A percentile compares a stretch with the other conserved stretches of the same genome.
phyloP scores from a whole-genome alignment of 371 early-diverging fungal species.

The Mortierella polycephala region DNA sequence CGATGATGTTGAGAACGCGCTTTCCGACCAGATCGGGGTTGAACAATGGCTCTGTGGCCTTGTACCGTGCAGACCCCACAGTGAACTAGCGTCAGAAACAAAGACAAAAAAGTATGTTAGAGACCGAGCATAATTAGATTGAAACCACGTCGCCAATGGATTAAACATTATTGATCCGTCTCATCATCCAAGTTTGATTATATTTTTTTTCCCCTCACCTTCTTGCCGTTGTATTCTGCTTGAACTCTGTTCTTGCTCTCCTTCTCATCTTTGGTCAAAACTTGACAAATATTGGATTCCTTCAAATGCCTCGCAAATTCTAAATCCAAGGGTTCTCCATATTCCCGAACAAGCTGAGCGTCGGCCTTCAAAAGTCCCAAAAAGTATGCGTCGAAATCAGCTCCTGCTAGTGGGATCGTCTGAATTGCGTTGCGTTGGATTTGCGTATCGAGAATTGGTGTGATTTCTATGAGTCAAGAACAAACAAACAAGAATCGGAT shows the following conservation, averaged over 20 bases:
- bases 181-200: neutral
- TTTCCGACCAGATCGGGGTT: constrained; percentile 62
- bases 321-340: constrained; percentile 57
- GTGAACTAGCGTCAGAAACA: constrained; percentile 55
- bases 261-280: constrained; percentile 60
- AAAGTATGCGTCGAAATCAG: constrained; percentile 72
- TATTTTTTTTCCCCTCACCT: constrained; percentile 49
- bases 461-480: constrained; percentile 62
- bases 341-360: constrained; percentile 60
- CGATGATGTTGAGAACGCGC: constrained; percentile 61
- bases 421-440: constrained; percentile 68
- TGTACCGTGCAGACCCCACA: constrained; percentile 70
- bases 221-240: constrained; percentile 68
- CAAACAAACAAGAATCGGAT: neutral
- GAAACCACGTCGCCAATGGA: neutral
- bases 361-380: constrained; percentile 68
- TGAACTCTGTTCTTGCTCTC: constrained; percentile 59
- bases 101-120: neutral
- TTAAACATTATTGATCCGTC: neutral
- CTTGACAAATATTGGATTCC: constrained; percentile 69
- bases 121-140: neutral
- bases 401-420: constrained; percentile 75
- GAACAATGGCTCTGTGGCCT: constrained; percentile 74
- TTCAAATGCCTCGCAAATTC: constrained; percentile 70
- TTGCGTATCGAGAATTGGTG: constrained; percentile 77